Percentiles rank a stretch among this genome's conserved stretches.
These are phyloP conservation scores for Trypanosoma rangeli DNA, from an alignment of 208 protist species.

Conservation along the genomic window DNA sequence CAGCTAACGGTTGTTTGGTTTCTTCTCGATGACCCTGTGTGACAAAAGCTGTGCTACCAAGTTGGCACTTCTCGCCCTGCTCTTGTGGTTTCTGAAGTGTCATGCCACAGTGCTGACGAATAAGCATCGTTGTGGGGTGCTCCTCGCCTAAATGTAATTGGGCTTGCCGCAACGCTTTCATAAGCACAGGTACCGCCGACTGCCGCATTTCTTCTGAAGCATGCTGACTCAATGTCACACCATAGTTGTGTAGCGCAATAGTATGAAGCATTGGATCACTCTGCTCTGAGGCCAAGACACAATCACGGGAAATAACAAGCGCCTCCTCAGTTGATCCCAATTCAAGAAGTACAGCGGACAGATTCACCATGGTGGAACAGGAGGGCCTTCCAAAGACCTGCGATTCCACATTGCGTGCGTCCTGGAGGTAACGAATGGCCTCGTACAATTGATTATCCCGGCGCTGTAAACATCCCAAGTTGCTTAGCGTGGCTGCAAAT, in stretches of 20 bases:
- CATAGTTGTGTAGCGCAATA: conserved; percentile 83
- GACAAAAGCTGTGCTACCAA: not conserved
- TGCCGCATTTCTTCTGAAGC: conserved; percentile 34
- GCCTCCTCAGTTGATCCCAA: conserved; percentile 51
- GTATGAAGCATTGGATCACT: conserved; percentile 68
- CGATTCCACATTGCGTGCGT: conserved; percentile 61
- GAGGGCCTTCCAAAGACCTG: conserved; percentile 62
- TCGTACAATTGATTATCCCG: conserved; percentile 42
- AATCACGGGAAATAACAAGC: conserved; percentile 61
- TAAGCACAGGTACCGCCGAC: conserved; percentile 66
- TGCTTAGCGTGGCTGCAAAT: conserved; percentile 76
- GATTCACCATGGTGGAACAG: conserved; percentile 87
- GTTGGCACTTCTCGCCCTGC: not conserved
- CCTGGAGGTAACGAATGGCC: conserved; percentile 47
- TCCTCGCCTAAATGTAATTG: conserved; percentile 47
- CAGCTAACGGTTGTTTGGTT: not conserved
- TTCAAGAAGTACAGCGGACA: conserved; percentile 75
- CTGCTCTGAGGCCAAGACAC: conserved; percentile 49
- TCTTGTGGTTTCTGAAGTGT: conserved; percentile 1
- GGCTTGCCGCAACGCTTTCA: conserved; percentile 63
- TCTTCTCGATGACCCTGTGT: not conserved
- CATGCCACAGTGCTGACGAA: conserved; percentile 66
- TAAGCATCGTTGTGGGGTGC: conserved; percentile 72
- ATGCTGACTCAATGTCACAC: conserved; percentile 70
- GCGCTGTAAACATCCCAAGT: conserved; percentile 80